Evolutionary conservation across 1,284 basidiomycete species (phyloP), one percentile per base, ranked within the genome.

Genomic region (Ganoderma meredithae): DNA sequence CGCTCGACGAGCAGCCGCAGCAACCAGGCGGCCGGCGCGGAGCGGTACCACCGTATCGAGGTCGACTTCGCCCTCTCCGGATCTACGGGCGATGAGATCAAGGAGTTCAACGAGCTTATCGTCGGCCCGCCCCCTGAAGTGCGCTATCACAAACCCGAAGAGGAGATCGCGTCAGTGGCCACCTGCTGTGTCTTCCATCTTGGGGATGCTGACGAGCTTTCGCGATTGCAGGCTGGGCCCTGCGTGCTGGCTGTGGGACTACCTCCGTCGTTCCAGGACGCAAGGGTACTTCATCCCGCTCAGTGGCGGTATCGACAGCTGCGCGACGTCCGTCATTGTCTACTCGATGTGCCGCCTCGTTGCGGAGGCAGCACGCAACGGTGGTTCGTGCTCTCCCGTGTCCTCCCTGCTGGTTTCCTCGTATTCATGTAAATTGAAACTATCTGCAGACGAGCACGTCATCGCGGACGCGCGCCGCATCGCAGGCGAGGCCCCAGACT

Each of bases 191-290:
- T 40, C 4, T 19, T 7, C 13, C 10, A 12, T 25, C 6, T 12
- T 6, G 13, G 49, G 12, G 49, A 40, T 43, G 52, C 69, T 71
- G 52, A 74, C n/a, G 31, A n/a, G 39, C 7, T 6, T 43, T 61
- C 1, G 36, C 36, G 36, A 36, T 22, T 5, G 13, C 73, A 98
- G 96, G 1, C 84, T 98, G 2, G 98, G 97, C 6, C 97, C 97
- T 1, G 98, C 97, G 4, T 99, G 97, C 78, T 99, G 97, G 97
- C 85, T 99, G 9, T 99, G 97, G 98, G 98, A 99, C 80, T 99
- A 99, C 76, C 87, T 99, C 49, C 88, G 97, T 33, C 90, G 97
- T 47, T 99, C 97, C 15, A 86, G 95, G 5, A 96, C 94, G 0
- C 95, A 97, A 75, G 97, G 98, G 1, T 99, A 97, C 82, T 99